A percentile compares a stretch with the other conserved stretches of the same genome.
phyloP scores from a whole-genome alignment of 768 basidiomycete species.

The Hygrophorus pudorinus region DNA sequence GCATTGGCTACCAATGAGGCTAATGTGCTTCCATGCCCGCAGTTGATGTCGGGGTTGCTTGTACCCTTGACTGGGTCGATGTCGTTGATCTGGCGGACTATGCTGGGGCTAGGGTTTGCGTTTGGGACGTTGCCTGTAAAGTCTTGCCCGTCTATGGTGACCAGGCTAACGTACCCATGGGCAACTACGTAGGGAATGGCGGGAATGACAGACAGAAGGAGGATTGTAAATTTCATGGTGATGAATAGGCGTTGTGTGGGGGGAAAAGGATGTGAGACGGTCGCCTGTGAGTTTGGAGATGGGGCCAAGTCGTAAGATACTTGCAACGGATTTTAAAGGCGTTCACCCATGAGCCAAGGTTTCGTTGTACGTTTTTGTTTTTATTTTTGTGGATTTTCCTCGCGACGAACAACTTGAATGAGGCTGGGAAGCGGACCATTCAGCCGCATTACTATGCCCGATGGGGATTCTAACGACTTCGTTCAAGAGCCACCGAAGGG shows the following conservation, averaged over 20 bases:
- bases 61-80: slow-evolving; percentile 43
- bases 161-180: slow-evolving; percentile 31
- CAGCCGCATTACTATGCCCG: no score
- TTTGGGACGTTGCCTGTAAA: slow-evolving; percentile 27
- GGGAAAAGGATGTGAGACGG: neutral
- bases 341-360: no score
- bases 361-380: no score
- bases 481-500: no score
- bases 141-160: slow-evolving; percentile 30
- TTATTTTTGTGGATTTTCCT: no score
- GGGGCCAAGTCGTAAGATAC: no score
- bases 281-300: neutral
- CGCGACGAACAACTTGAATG: no score
- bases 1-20: slow-evolving; percentile 43
- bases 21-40: slow-evolving; percentile 43
- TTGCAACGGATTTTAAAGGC: no score
- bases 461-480: no score
- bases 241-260: no score
- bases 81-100: slow-evolving; percentile 30
- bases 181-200: slow-evolving; percentile 25
- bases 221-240: neutral
- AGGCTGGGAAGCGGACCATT: no score
- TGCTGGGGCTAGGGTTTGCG: slow-evolving; percentile 16
- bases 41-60: slow-evolving; percentile 44
- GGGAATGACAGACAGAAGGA: slow-evolving; percentile 1